These are phyloP conservation scores for Tremella yokohamensis DNA, from an alignment of 768 basidiomycete species.

Conservation along the genomic window DNA sequence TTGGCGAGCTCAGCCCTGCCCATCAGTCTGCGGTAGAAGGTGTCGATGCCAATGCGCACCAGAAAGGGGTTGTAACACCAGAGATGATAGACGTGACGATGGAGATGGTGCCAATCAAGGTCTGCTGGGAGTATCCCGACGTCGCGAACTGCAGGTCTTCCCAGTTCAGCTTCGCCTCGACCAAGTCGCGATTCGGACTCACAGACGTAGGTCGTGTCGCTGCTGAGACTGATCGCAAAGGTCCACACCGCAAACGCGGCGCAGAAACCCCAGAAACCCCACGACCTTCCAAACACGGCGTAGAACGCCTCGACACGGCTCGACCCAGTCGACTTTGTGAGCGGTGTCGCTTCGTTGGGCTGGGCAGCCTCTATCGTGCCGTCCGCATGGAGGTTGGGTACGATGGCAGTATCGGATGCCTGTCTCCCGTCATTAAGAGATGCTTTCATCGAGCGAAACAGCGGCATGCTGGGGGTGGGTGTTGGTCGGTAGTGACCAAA, in stretches of 20 bases:
- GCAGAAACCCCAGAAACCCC: background rate
- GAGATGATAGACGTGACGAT: slow-evolving; percentile 46
- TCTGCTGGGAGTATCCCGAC: background rate
- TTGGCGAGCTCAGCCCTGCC: slow-evolving; percentile 48
- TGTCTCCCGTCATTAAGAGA: no score
- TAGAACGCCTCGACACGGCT: background rate
- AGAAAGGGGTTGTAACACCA: slow-evolving; percentile 63
- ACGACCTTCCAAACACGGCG: background rate
- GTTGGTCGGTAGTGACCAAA: no score
- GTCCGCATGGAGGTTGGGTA: no score
- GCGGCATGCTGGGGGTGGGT: no score
- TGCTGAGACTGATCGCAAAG: background rate
- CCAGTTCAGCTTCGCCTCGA: background rate
- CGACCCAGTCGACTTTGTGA: no score
- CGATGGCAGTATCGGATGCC: no score
- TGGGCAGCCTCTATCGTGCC: no score
- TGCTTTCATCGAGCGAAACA: no score
- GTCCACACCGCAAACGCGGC: background rate
- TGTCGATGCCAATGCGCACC: slow-evolving; percentile 52
- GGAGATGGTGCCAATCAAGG: slow-evolving; percentile 22
- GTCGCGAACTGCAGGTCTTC: background rate
- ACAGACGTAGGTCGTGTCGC: background rate
- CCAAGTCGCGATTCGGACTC: background rate
- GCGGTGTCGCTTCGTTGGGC: no score
- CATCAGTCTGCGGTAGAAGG: no score